Conservation (phyloP, 2,329 filamentous ascomycete species). For the Colletotrichum liaoningense region DNA sequence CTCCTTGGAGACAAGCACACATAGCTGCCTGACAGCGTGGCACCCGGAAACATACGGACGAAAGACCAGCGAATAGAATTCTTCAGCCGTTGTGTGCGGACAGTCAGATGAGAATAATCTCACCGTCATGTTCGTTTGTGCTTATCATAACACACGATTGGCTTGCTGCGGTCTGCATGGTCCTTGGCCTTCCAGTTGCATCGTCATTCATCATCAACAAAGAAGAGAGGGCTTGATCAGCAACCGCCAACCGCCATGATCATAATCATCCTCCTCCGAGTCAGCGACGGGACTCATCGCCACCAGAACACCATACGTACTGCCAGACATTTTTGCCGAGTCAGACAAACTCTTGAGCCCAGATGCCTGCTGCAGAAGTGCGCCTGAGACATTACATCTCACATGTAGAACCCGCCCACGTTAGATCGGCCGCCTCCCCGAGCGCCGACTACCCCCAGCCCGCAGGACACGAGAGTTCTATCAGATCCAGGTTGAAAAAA, state of each 20-base stretch:
- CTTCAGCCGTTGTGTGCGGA: background rate
- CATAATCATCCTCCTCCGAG: background rate
- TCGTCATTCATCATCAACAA: background rate
- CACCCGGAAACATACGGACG: background rate
- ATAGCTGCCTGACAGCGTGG: background rate
- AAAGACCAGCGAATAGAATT: background rate
- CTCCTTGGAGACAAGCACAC: background rate
- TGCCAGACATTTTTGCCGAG: background rate
- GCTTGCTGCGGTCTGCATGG: background rate
- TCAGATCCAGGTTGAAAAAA: background rate
- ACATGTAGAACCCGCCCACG: background rate
- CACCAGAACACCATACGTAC: background rate
- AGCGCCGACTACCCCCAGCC: background rate
- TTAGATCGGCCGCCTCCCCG: conserved; percentile 11
- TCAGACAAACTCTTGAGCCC: background rate
- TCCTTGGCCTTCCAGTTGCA: background rate
- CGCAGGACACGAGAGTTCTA: background rate
- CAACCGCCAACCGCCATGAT: background rate
- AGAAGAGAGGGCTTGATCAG: background rate
- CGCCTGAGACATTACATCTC: conserved; percentile 14
- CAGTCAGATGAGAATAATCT: background rate
- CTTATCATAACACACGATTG: background rate
- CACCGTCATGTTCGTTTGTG: background rate
- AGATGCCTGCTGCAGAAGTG: background rate
- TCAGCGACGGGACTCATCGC: background rate